A percentile compares a stretch with the other conserved stretches of the same genome.
These are phyloP conservation scores for Metschnikowia kunwiensis DNA, from an alignment of 805 yeast species.

Conservation along the genomic window DNA sequence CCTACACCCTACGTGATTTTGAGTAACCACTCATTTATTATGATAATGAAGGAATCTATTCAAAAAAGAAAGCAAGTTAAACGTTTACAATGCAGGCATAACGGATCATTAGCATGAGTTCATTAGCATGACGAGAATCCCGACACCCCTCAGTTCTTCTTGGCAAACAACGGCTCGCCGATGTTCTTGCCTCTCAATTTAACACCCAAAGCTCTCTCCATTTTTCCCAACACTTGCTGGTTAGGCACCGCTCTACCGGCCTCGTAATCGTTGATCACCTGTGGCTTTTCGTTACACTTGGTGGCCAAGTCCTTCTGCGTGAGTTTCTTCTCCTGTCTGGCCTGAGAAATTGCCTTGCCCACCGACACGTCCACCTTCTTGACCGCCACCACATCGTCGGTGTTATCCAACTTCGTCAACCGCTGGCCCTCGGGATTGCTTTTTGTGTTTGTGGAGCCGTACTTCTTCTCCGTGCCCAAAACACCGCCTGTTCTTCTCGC, in stretches of 20 bases:
- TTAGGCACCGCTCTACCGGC: slow-evolving; percentile 95
- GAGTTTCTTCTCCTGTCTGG: slow-evolving; percentile 80
- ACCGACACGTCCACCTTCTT: slow-evolving; percentile 81
- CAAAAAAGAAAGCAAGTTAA: no score
- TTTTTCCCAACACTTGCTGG: slow-evolving; percentile 88
- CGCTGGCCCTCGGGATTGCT: slow-evolving; percentile 91
- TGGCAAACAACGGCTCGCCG: slow-evolving; percentile 77
- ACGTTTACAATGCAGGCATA: slow-evolving; percentile 7
- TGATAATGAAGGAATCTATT: no score
- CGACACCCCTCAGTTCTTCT: slow-evolving; percentile 48
- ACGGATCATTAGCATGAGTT: slow-evolving; percentile 8
- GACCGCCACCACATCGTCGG: slow-evolving; percentile 90
- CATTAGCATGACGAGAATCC: no score
- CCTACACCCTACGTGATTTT: no score
- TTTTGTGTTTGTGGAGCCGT: slow-evolving; percentile 56
- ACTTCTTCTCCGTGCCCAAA: slow-evolving; percentile 90
- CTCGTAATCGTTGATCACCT: slow-evolving; percentile 92
- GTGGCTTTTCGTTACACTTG: slow-evolving; percentile 92
- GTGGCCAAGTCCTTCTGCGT: slow-evolving; percentile 97
- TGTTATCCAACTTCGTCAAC: slow-evolving; percentile 87
- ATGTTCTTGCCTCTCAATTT: slow-evolving; percentile 94
- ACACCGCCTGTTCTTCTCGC: slow-evolving; percentile 93
- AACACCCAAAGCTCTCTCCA: slow-evolving; percentile 92
- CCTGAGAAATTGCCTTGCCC: slow-evolving; percentile 83
- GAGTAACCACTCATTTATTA: no score